These are phyloP conservation scores for Suillus sp. DNA, from an alignment of 768 basidiomycete genomes.

Conservation along the genomic window DNA sequence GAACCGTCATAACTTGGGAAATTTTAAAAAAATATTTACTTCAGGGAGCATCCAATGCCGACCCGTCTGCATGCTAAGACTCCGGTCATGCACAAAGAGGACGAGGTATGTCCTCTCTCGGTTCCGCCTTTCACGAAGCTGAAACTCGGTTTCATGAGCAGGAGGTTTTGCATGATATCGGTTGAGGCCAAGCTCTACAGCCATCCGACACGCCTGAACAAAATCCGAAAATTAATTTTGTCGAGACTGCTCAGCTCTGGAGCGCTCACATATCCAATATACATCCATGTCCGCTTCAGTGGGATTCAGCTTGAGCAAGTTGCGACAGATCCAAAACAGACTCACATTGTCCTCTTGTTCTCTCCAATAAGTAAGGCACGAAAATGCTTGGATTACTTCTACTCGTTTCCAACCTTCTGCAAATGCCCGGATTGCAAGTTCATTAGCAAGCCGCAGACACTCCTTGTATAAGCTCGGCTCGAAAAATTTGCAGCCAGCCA, in stretches of 20 bases:
- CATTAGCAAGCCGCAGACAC: conserved; percentile 72
- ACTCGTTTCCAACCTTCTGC: conserved; percentile 77
- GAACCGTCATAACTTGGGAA: conserved; percentile 13
- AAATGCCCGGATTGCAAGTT: conserved; percentile 77
- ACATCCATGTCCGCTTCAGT: conserved; percentile 78
- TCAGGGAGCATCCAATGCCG: conserved; percentile 89
- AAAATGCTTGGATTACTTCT: conserved; percentile 88
- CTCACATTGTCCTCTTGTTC: conserved; percentile 82
- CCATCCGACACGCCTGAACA: conserved; percentile 80
- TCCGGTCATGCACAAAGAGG: conserved; percentile 83
- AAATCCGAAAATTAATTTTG: conserved; percentile 6
- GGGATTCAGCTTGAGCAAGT: conserved; percentile 18
- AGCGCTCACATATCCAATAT: conserved; percentile 75
- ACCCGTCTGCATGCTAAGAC: conserved; percentile 84
- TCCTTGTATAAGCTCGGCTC: conserved; percentile 64
- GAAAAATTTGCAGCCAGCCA: conserved; percentile 86
- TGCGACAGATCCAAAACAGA: conserved; percentile 17
- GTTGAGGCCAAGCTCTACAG: conserved; percentile 81
- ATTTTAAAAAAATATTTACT: conserved; percentile 29
- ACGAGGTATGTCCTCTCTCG: conserved; percentile 86
- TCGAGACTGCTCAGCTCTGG: not conserved
- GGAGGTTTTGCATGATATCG: conserved; percentile 61
- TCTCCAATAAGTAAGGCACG: conserved; percentile 88
- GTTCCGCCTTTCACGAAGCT: conserved; percentile 76
- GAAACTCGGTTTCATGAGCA: conserved; percentile 61